These are phyloP conservation scores for Plenodomus tracheiphilus DNA, from an alignment of 2,329 filamentous ascomycete species.

Conservation along the genomic window DNA sequence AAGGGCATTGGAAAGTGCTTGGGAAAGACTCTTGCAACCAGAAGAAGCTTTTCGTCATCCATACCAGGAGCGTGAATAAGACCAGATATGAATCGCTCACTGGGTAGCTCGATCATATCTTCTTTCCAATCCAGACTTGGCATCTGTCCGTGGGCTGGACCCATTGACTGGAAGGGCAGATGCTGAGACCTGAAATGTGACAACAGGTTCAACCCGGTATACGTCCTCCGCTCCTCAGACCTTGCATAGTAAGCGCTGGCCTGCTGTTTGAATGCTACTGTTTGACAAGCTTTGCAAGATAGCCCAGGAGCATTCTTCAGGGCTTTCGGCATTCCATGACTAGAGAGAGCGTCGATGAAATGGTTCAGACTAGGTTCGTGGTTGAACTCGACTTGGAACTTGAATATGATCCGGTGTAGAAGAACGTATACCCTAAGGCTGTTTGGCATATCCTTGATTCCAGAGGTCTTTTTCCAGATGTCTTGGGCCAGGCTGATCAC, in stretches of 20 bases:
- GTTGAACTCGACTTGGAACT: conserved; percentile 61
- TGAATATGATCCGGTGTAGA: conserved; percentile 64
- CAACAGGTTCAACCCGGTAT: conserved; percentile 58
- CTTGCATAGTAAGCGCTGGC: conserved; percentile 40
- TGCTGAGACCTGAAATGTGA: conserved; percentile 65
- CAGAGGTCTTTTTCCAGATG: conserved; percentile 64
- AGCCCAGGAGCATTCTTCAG: conserved; percentile 51
- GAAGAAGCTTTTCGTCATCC: conserved; percentile 58
- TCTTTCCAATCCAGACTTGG: conserved; percentile 57
- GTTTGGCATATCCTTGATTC: conserved; percentile 64
- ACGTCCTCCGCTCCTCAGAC: conserved; percentile 45
- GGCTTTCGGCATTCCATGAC: conserved; percentile 46
- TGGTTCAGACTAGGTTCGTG: conserved; percentile 62
- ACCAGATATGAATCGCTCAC: conserved; percentile 52
- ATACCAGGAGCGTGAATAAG: conserved; percentile 59
- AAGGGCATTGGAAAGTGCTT: conserved; percentile 47
- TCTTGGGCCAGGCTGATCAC: conserved; percentile 58
- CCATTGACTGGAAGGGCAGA: conserved; percentile 28
- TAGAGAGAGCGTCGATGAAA: conserved; percentile 52
- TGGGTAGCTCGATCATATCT: conserved; percentile 65
- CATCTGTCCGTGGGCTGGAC: conserved; percentile 27
- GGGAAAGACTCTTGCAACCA: conserved; percentile 58
- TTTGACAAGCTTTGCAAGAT: conserved; percentile 48
- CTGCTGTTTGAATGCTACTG: conserved; percentile 29
- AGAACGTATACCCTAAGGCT: conserved; percentile 66